Base-by-base conservation (phyloP, 257 asterid species). In the Solanum phureja region DNA sequence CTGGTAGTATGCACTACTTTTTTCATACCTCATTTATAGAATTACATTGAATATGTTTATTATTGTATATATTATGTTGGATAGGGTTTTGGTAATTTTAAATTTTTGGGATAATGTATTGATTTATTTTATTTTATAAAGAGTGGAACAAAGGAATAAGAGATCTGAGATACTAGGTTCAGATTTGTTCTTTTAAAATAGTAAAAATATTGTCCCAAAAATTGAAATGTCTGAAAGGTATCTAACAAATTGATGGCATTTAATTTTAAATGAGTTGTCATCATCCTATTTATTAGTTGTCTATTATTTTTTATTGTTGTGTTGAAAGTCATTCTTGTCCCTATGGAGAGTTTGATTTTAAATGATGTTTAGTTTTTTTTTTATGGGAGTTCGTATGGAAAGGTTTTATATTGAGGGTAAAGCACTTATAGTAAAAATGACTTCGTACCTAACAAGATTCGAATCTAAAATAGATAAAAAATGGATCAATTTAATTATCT, bases 121-220 rank as follows among this genome's bases (percentile, higher is more conserved):
- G 34, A 68, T 68, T 68, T 64, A n/a, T 35, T 73, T 46, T 44
- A 44, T 46, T 46, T 46, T 3, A 1, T 23, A n/a, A 76, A 37
- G 10, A 21, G 44, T 76, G 83, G 34, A 38, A n/a, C 34, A 7
- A 40, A 82, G 42, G 86, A 82, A 82, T 31, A 82, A 19, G 86
- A 46, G 21, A 82, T 82, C 69, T 82, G 69, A 82, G 86, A 82
- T 82, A 49, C 86, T 29, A 82, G 69, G 86, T 82, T 82, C 86
- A 82, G 86, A 82, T 8, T 82, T 82, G 40, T 49, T 46, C 86
- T 49, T 49, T 11, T 10, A 81, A 46, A 44, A 33, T 31, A 71
- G 5, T 31, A 3, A 12, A 82, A 82, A 49, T 4, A 8, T 29
- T 82, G 69, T 49, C 69, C 85, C 69, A 2, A 49, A 35, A 82